These are phyloP conservation scores for Fraxinus excelsior DNA, from an alignment of 257 asterid genomes.

Conservation along the genomic window DNA sequence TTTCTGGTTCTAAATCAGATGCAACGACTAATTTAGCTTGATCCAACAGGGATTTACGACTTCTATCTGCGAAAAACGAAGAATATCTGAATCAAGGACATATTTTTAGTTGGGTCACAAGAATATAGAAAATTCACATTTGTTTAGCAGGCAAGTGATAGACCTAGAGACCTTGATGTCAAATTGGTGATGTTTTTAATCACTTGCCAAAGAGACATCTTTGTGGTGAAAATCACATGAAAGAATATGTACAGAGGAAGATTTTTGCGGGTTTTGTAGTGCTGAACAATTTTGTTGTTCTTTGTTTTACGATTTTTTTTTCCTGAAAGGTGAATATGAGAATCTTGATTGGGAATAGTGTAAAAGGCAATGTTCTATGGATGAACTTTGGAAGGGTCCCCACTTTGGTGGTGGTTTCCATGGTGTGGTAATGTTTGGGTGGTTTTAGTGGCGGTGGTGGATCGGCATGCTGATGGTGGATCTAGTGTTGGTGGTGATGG, in stretches of 20 bases:
- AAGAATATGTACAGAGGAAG: slow-evolving; percentile 20
- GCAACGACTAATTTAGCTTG: not conserved
- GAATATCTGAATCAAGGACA: not conserved
- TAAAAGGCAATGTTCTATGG: slow-evolving; percentile 29
- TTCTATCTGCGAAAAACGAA: not conserved
- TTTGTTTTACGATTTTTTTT: slow-evolving; percentile 13
- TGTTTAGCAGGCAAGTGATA: not conserved
- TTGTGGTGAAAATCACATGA: slow-evolving; percentile 19
- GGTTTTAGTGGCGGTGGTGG: no score
- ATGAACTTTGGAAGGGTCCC: slow-evolving; percentile 26
- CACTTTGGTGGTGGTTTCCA: no score
- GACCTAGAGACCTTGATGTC: slow-evolving; percentile 29
- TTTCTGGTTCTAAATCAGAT: not conserved
- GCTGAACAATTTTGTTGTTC: not conserved
- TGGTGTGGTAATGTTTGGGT: no score
- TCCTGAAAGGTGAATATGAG: slow-evolving; percentile 20
- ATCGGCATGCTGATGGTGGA: no score
- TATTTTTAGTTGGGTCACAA: not conserved
- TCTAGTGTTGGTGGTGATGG: no score
- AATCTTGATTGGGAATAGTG: slow-evolving; percentile 51
- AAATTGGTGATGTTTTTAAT: slow-evolving; percentile 31
- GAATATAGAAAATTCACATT: slow-evolving; percentile 14
- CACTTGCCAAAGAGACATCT: slow-evolving; percentile 39
- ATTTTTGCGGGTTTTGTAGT: slow-evolving; percentile 13
- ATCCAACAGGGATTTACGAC: not conserved